Percentiles rank a stretch among this genome's conserved stretches.
Conservation (phyloP, 2,329 filamentous ascomycete genomes). For the Lasiodiplodia hormozganensis region DNA sequence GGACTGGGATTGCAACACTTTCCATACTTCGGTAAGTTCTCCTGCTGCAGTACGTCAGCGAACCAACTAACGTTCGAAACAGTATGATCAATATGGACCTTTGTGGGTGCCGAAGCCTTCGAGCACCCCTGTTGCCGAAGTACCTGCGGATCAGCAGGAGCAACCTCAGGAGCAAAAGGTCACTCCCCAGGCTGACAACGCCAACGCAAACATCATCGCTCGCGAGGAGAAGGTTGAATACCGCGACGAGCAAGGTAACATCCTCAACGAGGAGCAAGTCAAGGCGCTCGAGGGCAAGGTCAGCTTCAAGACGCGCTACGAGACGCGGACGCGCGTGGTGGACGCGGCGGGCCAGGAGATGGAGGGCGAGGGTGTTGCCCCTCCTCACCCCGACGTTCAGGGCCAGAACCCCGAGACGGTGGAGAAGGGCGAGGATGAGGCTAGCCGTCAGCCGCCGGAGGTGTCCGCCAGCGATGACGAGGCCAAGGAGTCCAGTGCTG, state of each 20-base stretch:
- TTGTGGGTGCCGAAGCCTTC: slow-evolving; percentile 35
- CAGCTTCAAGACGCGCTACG: slow-evolving; percentile 92
- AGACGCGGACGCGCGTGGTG: slow-evolving; percentile 87
- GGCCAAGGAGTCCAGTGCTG: slow-evolving; percentile 53
- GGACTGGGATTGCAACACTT: slow-evolving; percentile 99
- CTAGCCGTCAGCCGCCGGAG: slow-evolving; percentile 49
- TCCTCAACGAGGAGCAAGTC: slow-evolving; percentile 84
- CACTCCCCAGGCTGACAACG: slow-evolving; percentile 41
- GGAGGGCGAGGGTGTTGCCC: slow-evolving; percentile 52
- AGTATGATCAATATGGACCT: slow-evolving; percentile 37
- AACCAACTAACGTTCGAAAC: not conserved
- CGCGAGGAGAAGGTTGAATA: slow-evolving; percentile 90
- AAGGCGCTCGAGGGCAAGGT: slow-evolving; percentile 83
- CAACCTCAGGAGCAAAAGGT: slow-evolving; percentile 38
- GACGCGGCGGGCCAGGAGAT: slow-evolving; percentile 79
- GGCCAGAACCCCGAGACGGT: slow-evolving; percentile 65
- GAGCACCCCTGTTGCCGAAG: slow-evolving; percentile 29
- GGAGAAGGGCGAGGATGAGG: slow-evolving; percentile 43
- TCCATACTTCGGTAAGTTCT: slow-evolving; percentile 80
- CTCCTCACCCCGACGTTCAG: slow-evolving; percentile 63
- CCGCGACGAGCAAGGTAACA: slow-evolving; percentile 90
- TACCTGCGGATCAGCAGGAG: slow-evolving; percentile 35
- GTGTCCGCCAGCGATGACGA: slow-evolving; percentile 51
- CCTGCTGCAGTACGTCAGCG: not conserved
- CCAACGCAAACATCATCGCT: slow-evolving; percentile 49